Percentiles rank a stretch among this genome's conserved stretches.
Conservation (phyloP, 495 filamentous ascomycete genomes). For the Terfezia claveryi region DNA sequence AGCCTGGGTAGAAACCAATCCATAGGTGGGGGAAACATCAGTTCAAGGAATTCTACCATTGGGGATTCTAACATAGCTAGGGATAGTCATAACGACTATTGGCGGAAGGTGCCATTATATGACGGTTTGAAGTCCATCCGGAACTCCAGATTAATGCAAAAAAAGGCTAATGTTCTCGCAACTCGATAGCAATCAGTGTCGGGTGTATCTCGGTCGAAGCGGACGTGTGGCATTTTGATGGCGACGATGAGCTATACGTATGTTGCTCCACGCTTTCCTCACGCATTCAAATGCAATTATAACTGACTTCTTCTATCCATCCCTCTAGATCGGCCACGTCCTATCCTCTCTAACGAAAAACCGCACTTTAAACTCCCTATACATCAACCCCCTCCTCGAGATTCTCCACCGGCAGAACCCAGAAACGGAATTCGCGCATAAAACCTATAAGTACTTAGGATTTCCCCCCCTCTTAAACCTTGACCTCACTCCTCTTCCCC, state of each 20-base stretch:
- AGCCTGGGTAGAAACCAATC: too few species aligned
- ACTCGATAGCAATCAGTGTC: slow-evolving; percentile 37
- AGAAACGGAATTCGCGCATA: slow-evolving; percentile 24
- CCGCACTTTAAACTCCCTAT: slow-evolving; percentile 39
- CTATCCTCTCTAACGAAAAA: slow-evolving; percentile 27
- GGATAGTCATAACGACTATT: slow-evolving; percentile 85
- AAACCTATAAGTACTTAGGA: slow-evolving; percentile 3
- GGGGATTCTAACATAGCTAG: too few species aligned
- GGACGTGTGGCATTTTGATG: slow-evolving; percentile 63
- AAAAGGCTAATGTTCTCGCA: slow-evolving; percentile 28
- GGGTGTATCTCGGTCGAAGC: slow-evolving; percentile 59
- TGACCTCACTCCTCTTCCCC: neutral
- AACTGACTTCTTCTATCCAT: neutral
- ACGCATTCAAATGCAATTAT: too few species aligned
- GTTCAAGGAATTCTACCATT: too few species aligned
- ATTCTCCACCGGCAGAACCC: slow-evolving; percentile 35
- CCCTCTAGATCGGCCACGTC: slow-evolving; percentile 34
- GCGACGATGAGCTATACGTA: slow-evolving; percentile 29
- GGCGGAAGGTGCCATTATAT: slow-evolving; percentile 49
- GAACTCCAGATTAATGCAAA: neutral
- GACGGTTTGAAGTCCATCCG: neutral
- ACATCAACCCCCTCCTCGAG: slow-evolving; percentile 38
- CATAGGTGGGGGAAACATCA: too few species aligned
- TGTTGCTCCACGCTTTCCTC: neutral
- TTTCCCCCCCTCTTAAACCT: neutral